phyloP scores from a whole-genome alignment of 495 filamentous ascomycete species.

The Pseudotulostoma volvatum region DNA sequence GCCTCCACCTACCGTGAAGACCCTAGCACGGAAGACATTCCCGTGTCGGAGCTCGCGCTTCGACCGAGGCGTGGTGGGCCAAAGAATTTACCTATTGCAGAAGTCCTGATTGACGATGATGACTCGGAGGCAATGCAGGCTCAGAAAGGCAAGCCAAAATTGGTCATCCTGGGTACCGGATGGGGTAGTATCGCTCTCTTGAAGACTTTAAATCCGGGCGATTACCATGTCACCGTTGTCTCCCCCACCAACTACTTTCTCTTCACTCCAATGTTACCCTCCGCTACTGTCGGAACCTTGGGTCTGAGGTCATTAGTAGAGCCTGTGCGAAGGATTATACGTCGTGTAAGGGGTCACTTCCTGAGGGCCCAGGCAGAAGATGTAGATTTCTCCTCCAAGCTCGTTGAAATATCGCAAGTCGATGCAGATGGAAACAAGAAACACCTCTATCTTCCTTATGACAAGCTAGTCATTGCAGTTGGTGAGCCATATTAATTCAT shows the following conservation, averaged over 20 bases:
- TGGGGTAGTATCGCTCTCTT: slow-evolving; percentile 90
- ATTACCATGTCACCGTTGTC: slow-evolving; percentile 90
- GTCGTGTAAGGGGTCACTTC: slow-evolving; percentile 70
- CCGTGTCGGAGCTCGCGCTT: slow-evolving; percentile 67
- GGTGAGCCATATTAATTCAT: slow-evolving; percentile 31
- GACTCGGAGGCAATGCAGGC: slow-evolving; percentile 49
- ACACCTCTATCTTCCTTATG: slow-evolving; percentile 90
- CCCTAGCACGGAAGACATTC: slow-evolving; percentile 48
- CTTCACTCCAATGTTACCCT: slow-evolving; percentile 95
- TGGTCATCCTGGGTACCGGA: slow-evolving; percentile 86
- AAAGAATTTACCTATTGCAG: slow-evolving; percentile 88
- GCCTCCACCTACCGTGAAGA: slow-evolving; percentile 71
- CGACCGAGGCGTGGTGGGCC: slow-evolving; percentile 73
- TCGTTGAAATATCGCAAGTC: slow-evolving; percentile 70
- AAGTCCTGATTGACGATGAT: slow-evolving; percentile 73
- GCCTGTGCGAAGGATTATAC: slow-evolving; percentile 72
- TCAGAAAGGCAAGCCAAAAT: slow-evolving; percentile 69
- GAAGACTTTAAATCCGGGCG: slow-evolving; percentile 74
- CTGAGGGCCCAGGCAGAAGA: slow-evolving; percentile 71
- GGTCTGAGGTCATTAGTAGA: slow-evolving; percentile 84
- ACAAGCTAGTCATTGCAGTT: slow-evolving; percentile 92
- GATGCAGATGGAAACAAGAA: slow-evolving; percentile 52
- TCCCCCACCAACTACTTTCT: slow-evolving; percentile 92
- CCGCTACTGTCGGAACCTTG: slow-evolving; percentile 88
- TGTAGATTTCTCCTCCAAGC: slow-evolving; percentile 77